A percentile compares a stretch with the other conserved stretches of the same genome.
These are phyloP conservation scores for Auriscalpium vulgare DNA, from an alignment of 768 basidiomycete species.

Conservation along the genomic window DNA sequence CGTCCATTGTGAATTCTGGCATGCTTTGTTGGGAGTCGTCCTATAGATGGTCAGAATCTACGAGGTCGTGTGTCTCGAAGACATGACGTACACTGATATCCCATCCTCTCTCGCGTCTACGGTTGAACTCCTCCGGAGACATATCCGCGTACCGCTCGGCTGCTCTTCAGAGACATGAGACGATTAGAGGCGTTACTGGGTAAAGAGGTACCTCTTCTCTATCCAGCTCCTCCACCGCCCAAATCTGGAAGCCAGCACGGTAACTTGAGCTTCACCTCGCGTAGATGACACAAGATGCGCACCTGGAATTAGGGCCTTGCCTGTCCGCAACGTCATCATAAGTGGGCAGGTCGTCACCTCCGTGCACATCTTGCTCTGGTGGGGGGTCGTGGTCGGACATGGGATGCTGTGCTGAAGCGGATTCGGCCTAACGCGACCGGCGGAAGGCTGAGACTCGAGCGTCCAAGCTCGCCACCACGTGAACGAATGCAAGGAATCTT, in stretches of 20 bases:
- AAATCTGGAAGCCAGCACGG: constrained; percentile 41
- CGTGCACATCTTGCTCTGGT: constrained; percentile 28
- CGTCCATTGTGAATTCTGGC: background rate
- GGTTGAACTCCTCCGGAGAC: constrained; percentile 46
- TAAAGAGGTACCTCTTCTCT: constrained; percentile 60
- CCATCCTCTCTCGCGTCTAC: constrained; percentile 66
- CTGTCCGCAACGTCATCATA: constrained; percentile 75
- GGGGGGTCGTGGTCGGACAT: constrained; percentile 10
- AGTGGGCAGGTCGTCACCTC: constrained; percentile 57
- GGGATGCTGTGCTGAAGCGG: background rate
- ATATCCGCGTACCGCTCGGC: constrained; percentile 74
- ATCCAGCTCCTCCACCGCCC: constrained; percentile 86
- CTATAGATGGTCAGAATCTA: too few species aligned
- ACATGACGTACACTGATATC: constrained; percentile 24
- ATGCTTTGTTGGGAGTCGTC: too few species aligned
- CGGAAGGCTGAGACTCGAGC: too few species aligned
- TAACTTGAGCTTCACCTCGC: constrained; percentile 35
- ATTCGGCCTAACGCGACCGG: background rate
- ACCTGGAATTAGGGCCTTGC: constrained; percentile 64
- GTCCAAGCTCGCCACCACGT: too few species aligned
- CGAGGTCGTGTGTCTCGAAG: too few species aligned
- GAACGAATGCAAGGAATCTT: too few species aligned
- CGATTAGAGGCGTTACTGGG: background rate
- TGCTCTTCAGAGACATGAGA: constrained; percentile 40
- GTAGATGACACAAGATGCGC: too few species aligned